Base-by-base conservation (phyloP, 805 yeast genomes). In the Barnettozyma siamensis region DNA sequence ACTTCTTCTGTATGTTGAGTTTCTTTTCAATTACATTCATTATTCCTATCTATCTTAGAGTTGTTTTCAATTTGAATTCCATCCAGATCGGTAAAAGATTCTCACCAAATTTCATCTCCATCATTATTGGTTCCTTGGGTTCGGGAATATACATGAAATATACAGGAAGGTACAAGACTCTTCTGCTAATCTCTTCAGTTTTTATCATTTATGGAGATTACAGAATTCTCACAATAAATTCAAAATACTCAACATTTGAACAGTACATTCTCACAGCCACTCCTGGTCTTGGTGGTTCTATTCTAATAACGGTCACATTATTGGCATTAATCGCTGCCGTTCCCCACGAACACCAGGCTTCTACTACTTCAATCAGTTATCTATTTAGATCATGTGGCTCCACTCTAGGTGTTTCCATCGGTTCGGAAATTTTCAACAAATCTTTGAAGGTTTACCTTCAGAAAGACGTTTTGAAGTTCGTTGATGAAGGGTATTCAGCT, bases 301-400 rank as follows among this genome's bases (percentile, higher is more conserved):
- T 75, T 3, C 67, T 80, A 59, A 67, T 83, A 48, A 82, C 88
- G 0, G 76, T 80, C 11, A 80, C 87, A 0, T 64, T 83, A 34
- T 60, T 82, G 18, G 76, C 88, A 1, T 70, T 81, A 64, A 80
- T 83, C 47, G 83, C 88, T 2, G 78, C 88, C 2, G 88, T 79
- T 9, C 87, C 88, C 2, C 59, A 68, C 30, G 75, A 78, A 42
- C 73, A 70, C 49, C 89, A 82, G 55, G 82, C 85, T 2, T 69
- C 83, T 21, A 76, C 82, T 1, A 80, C 85, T 0, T 76, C 85
- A 4, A 75, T 80, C 45, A 82, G 77, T 48, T 80, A 80, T 50
- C 73, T 83, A 1, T 79, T 79, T 55, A 69, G 85, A 58, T 72
- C 83, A 8, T 73, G 82, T 15, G 85, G 85, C 0, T 76, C 85